Evolutionary conservation across 257 asterid species (phyloP), one percentile per base, ranked within the genome.

Genomic region (Primulina eburnea): DNA sequence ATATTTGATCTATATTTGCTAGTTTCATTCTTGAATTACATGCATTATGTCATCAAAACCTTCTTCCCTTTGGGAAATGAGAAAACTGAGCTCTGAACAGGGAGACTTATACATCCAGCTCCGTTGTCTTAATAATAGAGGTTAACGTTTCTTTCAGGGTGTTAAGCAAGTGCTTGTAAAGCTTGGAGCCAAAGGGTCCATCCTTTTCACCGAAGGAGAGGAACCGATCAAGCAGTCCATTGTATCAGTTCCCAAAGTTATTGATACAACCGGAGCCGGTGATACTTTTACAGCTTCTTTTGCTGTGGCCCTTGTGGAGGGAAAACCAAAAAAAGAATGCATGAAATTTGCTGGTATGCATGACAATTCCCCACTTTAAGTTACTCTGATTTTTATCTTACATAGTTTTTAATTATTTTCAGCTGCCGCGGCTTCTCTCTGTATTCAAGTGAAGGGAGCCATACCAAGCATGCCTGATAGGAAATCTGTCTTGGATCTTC

Each of bases 401-500:
- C 55, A 7, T 72, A 60, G 20, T 40, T 65, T 30, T 47, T 37
- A 52, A 63, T 64, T 37, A 62, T 69, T 68, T 75, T 73, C 92
- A 93, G 99, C 99, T 69, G 96, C 96, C 24, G 99, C 97, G 32
- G 97, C 99, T 69, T 89, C 97, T 11, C 89, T 93, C 17, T 93
- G 99, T 80, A 88, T 93, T 76, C 97, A 91, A 84, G 97, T 93
- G 72, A 90, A 93, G 84, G 99, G 97, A 35, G 96, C 97, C 75
- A 93, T 93, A 78, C 97, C 96, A 24, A 93, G 97, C 87, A 90
- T 90, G 97, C 99, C 99, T 1, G 89, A 85, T 29, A 77, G 97
- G 65, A 77, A 67, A 61, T 83, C 92, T 35, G 97, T 93, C 62
- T 53, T 88, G 69, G 79, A 80, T 75, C 96, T 93, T 74, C 92